Percentiles rank a stretch among this genome's conserved stretches.
These are phyloP conservation scores for Diaporthe velutina DNA, from an alignment of 2,329 filamentous ascomycete species.

Conservation along the genomic window DNA sequence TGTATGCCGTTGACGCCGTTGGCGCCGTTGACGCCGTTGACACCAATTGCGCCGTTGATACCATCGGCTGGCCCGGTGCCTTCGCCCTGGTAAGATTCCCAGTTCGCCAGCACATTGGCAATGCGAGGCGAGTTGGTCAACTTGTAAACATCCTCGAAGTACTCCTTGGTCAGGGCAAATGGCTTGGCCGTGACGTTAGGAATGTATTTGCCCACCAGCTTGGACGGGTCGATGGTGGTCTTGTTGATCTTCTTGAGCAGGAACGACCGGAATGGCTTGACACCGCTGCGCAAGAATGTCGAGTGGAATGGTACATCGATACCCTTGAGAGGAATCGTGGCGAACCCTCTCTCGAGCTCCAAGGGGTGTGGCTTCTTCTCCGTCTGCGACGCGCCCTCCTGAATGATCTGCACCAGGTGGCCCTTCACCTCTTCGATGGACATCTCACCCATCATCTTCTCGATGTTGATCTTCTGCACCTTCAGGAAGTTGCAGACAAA, in stretches of 20 bases:
- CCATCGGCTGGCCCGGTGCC: slow-evolving; percentile 43
- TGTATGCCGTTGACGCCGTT: slow-evolving; percentile 35
- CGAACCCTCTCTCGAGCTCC: slow-evolving; percentile 93
- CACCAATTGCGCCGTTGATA: slow-evolving; percentile 27
- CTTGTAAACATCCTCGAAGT: slow-evolving; percentile 98
- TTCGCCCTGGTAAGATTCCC: slow-evolving; percentile 78
- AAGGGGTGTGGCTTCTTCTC: slow-evolving; percentile 89
- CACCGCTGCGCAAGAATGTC: slow-evolving; percentile 96
- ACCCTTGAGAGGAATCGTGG: slow-evolving; percentile 94
- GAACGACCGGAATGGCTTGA: slow-evolving; percentile 99
- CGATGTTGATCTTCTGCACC: slow-evolving; percentile 96
- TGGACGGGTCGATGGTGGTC: slow-evolving; percentile 96
- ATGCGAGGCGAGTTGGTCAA: slow-evolving; percentile 88
- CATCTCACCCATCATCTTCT: slow-evolving; percentile 87
- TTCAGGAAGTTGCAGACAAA: slow-evolving; percentile 96
- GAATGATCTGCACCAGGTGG: slow-evolving; percentile 91
- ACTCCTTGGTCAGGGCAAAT: slow-evolving; percentile 96
- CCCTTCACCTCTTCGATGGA: slow-evolving; percentile 92
- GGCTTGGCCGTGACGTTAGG: slow-evolving; percentile 97
- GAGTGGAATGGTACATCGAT: slow-evolving; percentile 99
- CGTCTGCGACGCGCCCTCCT: slow-evolving; percentile 87
- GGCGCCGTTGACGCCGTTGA: slow-evolving; percentile 34
- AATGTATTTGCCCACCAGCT: slow-evolving; percentile 98
- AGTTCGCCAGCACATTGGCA: slow-evolving; percentile 86
- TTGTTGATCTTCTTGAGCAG: slow-evolving; percentile 99